Conservation (phyloP, 345 rosid species). For the Acer yangbiense region DNA sequence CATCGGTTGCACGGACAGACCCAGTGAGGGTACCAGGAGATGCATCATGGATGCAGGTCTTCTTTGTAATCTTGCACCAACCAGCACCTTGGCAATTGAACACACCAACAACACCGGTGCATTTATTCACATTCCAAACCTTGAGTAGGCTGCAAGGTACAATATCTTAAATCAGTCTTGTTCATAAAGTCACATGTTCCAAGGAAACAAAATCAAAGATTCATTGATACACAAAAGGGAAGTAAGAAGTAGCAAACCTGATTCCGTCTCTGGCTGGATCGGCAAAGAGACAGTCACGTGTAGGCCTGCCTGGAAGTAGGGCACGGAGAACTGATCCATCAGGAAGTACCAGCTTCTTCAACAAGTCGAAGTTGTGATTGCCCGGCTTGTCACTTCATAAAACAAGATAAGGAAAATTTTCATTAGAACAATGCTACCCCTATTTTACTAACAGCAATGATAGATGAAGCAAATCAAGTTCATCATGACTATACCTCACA, state of each 20-base stretch:
- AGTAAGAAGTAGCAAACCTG: slow-evolving; percentile 41
- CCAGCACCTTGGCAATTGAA: slow-evolving; percentile 99
- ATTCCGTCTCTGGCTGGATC: slow-evolving; percentile 93
- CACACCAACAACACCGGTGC: slow-evolving; percentile 82
- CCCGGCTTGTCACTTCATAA: slow-evolving; percentile 88
- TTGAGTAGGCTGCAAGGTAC: slow-evolving; percentile 67
- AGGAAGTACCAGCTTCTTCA: slow-evolving; percentile 88
- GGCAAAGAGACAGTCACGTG: slow-evolving; percentile 77
- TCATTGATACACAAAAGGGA: not conserved
- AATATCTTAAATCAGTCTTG: not conserved
- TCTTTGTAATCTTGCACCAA: slow-evolving; percentile 87
- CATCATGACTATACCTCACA: slow-evolving; percentile 62
- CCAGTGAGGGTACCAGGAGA: slow-evolving; percentile 83
- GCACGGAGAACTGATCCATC: slow-evolving; percentile 94
- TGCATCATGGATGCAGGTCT: slow-evolving; percentile 77
- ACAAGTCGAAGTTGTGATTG: slow-evolving; percentile 79
- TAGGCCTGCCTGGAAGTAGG: slow-evolving; percentile 89
- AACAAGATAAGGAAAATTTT: not conserved
- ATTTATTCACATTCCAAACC: slow-evolving; percentile 89
- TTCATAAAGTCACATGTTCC: not conserved
- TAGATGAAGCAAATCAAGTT: slow-evolving; percentile 9
- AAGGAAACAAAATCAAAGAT: not conserved
- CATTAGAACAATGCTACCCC: slow-evolving; percentile 14
- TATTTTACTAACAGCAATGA: not conserved
- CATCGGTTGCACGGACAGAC: slow-evolving; percentile 69